phyloP scores from a whole-genome alignment of 2,329 filamentous ascomycete species.

The Scytalidium sp. region DNA sequence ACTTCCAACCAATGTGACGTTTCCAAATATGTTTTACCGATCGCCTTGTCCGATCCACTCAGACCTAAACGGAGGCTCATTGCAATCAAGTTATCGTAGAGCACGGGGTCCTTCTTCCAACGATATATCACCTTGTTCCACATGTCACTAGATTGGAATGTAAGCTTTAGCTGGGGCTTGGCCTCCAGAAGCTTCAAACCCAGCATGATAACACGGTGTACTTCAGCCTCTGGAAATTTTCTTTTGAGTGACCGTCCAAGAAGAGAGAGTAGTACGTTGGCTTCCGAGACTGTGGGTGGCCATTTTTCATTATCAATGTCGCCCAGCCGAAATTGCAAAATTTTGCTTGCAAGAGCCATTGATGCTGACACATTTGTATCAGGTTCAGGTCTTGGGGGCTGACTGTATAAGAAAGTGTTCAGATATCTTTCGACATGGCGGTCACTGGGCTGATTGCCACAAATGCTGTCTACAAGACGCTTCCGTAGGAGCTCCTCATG shows the following conservation, averaged over 20 bases:
- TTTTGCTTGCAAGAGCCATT: slow-evolving; percentile 11
- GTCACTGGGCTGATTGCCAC: slow-evolving; percentile 2
- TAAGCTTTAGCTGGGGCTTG: slow-evolving; percentile 4
- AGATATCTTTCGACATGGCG: slow-evolving; percentile 6
- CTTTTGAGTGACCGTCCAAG: slow-evolving; percentile 6
- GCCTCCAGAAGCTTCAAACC: slow-evolving; percentile 8
- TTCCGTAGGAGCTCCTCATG: slow-evolving; percentile 7
- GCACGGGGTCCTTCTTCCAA: slow-evolving; percentile 7
- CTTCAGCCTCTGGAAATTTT: slow-evolving; percentile 1
- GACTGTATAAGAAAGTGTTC: slow-evolving; percentile 6
- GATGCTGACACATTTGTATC: slow-evolving; percentile 8
- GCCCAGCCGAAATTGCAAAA: slow-evolving; percentile 8
- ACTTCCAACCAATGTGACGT: not conserved
- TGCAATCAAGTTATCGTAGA: slow-evolving; percentile 7
- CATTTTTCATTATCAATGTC: slow-evolving; percentile 8
- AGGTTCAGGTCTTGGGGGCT: slow-evolving; percentile 3
- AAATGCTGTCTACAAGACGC: slow-evolving; percentile 7
- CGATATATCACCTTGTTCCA: slow-evolving; percentile 7
- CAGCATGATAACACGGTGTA: slow-evolving; percentile 7
- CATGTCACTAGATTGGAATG: slow-evolving; percentile 2
- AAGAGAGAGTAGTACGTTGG: slow-evolving; percentile 7
- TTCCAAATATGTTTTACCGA: slow-evolving; percentile 5
- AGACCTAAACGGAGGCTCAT: slow-evolving; percentile 8
- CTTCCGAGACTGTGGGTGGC: slow-evolving; percentile 5
- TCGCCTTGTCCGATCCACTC: slow-evolving; percentile 3